A percentile compares a stretch with the other conserved stretches of the same genome.
phyloP scores from a whole-genome alignment of 805 yeast genomes.

The Schizosaccharomyces lindneri region DNA sequence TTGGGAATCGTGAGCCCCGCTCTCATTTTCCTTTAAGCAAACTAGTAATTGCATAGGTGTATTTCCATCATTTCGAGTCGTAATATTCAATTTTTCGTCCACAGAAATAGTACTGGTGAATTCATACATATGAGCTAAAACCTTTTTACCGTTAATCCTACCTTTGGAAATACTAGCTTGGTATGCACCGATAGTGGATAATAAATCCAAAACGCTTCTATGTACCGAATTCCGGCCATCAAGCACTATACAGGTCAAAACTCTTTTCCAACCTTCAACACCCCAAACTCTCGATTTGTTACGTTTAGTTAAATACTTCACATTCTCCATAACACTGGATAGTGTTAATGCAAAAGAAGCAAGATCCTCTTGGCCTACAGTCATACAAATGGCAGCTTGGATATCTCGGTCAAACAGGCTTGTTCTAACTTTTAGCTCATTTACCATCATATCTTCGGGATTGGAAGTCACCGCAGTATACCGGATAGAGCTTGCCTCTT shows the following conservation, averaged over 20 bases:
- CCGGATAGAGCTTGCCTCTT: conserved; percentile 62
- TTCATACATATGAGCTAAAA: conserved; percentile 73
- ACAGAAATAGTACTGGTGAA: conserved; percentile 69
- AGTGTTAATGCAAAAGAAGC: conserved; percentile 58
- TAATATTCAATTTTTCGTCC: conserved; percentile 24
- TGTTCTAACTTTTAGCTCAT: conserved; percentile 62
- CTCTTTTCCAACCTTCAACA: conserved; percentile 81
- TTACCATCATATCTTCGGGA: conserved; percentile 38
- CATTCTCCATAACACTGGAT: conserved; percentile 75
- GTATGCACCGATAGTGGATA: conserved; percentile 70
- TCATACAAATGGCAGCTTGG: conserved; percentile 62
- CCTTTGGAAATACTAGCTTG: conserved; percentile 93
- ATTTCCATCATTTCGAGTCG: conserved; percentile 20
- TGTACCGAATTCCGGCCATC: conserved; percentile 78
- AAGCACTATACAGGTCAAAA: conserved; percentile 68
- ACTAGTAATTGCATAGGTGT: conserved; percentile 73
- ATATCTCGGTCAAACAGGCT: conserved; percentile 54
- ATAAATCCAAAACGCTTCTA: conserved; percentile 50
- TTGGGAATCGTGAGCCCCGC: conserved; percentile 80
- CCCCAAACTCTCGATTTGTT: conserved; percentile 57
- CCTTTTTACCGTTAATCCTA: conserved; percentile 58
- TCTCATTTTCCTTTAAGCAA: conserved; percentile 72
- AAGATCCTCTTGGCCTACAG: conserved; percentile 80
- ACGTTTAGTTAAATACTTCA: conserved; percentile 43
- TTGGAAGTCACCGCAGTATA: conserved; percentile 88